Evolutionary conservation across 164 flowering plant genomes (phyloP).

Genomic region (Tetracentron sinense): DNA sequence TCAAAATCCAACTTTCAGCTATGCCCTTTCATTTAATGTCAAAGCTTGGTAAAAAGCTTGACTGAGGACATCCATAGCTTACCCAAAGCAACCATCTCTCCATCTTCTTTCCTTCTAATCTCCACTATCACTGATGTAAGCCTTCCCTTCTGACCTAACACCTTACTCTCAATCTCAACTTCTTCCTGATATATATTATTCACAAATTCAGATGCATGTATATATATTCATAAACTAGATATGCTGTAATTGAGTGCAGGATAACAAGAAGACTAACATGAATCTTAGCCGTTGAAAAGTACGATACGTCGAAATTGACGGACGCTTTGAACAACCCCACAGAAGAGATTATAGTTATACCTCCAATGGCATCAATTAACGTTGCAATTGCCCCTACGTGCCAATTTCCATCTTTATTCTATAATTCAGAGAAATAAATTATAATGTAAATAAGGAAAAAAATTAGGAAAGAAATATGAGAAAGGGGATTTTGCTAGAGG

Average conservation of each 20-base stretch:
- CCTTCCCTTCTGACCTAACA: conserved; percentile 21
- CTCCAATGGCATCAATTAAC: conserved; percentile 33
- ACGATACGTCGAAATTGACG: conserved; percentile 29
- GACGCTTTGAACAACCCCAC: conserved; percentile 16
- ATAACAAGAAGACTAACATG: conserved; percentile 11
- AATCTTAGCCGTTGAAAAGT: conserved; percentile 26
- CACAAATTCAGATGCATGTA: not conserved
- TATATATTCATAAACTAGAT: not conserved
- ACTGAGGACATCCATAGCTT: conserved; percentile 38
- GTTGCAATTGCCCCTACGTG: conserved; percentile 40
- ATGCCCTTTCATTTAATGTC: too few relatives aligned
- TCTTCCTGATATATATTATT: conserved; percentile 27
- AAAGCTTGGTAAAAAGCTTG: conserved; percentile 3
- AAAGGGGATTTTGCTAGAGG: too few relatives aligned
- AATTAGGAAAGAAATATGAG: too few relatives aligned
- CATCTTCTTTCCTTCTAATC: conserved; percentile 29
- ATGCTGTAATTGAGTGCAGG: not conserved
- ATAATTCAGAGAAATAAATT: not conserved
- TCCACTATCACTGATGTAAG: conserved; percentile 28
- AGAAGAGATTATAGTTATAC: conserved; percentile 4
- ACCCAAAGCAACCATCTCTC: conserved; percentile 34
- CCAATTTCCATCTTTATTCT: conserved; percentile 43
- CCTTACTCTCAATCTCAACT: conserved; percentile 35
- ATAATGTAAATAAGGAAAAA: not conserved
- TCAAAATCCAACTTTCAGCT: too few relatives aligned